Percentiles rank a stretch among this genome's conserved stretches.
Evolutionary conservation across 148 eudicot species (phyloP).

Genomic region (Rhododendron vialii): DNA sequence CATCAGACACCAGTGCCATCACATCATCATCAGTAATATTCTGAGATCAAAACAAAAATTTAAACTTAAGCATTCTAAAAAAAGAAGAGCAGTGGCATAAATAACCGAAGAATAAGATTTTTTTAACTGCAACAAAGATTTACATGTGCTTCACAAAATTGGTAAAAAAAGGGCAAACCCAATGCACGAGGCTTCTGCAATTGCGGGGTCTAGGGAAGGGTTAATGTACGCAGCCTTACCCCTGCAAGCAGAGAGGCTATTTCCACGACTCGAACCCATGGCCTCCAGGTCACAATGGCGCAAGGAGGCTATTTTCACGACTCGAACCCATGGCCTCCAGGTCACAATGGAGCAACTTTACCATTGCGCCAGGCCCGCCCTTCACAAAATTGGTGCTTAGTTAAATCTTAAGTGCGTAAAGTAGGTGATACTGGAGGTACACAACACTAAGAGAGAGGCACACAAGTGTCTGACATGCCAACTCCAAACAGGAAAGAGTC

Average conservation of each 20-base stretch:
- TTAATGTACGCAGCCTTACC: too few relatives aligned
- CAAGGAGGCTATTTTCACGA: too few relatives aligned
- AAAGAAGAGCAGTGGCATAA: background rate
- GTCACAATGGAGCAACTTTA: too few relatives aligned
- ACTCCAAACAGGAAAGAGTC: background rate
- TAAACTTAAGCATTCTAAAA: background rate
- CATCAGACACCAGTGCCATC: slow-evolving; percentile 78
- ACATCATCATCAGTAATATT: slow-evolving; percentile 79
- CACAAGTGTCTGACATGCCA: background rate
- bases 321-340: too few relatives aligned
- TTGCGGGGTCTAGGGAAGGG: too few relatives aligned
- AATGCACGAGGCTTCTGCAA: too few relatives aligned
- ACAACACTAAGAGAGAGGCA: background rate
- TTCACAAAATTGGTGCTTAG: background rate
- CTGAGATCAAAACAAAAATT: slow-evolving; percentile 26
- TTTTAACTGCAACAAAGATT: background rate
- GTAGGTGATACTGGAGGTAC: background rate
- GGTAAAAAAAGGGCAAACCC: too few relatives aligned
- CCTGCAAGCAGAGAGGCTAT: too few relatives aligned
- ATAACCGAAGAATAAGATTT: background rate
- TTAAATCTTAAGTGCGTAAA: background rate
- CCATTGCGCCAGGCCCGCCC: too few relatives aligned
- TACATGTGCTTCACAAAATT: background rate
- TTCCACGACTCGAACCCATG: too few relatives aligned
- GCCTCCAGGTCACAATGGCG: too few relatives aligned